These are phyloP conservation scores for Fonsecaea erecta DNA, from an alignment of 2,329 filamentous ascomycete species.

Conservation along the genomic window DNA sequence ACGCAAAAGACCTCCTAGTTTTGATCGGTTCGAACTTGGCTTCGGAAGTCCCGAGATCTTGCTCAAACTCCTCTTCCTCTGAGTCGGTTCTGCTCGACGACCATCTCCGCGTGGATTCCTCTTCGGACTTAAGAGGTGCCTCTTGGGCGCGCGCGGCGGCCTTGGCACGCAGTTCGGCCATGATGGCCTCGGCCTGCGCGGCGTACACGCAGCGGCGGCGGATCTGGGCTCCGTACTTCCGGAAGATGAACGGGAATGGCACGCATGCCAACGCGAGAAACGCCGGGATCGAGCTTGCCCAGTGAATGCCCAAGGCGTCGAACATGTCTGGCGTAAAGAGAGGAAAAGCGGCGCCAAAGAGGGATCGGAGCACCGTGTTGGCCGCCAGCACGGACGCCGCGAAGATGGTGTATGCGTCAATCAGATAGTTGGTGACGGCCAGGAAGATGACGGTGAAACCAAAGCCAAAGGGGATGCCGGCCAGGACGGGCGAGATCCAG, in stretches of 20 bases:
- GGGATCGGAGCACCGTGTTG: conserved; percentile 77
- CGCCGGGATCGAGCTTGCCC: conserved; percentile 73
- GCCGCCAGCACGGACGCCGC: conserved; percentile 76
- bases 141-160: too few relatives aligned
- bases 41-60: conserved; percentile 1
- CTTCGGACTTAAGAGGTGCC: too few relatives aligned
- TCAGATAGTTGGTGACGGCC: conserved; percentile 47
- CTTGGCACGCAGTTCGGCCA: conserved; percentile 33
- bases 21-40: conserved; percentile 27
- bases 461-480: conserved; percentile 60
- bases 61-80: conserved; percentile 16
- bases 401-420: conserved; percentile 72
- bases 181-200: conserved; percentile 33
- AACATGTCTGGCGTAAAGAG: conserved; percentile 66
- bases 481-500: conserved; percentile 59
- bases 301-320: conserved; percentile 69
- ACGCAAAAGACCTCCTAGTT: conserved; percentile 15
- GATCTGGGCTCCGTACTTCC: conserved; percentile 65
- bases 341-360: conserved; percentile 79
- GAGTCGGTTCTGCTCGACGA: conserved; percentile 1
- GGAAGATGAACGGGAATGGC: conserved; percentile 77
- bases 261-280: conserved; percentile 74
- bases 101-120: neutral
- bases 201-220: conserved; percentile 33
- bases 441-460: conserved; percentile 55